A percentile compares a stretch with the other conserved stretches of the same genome.
Conservation (phyloP, 805 yeast genomes). For the Cyberlindnera galapagoensis region DNA sequence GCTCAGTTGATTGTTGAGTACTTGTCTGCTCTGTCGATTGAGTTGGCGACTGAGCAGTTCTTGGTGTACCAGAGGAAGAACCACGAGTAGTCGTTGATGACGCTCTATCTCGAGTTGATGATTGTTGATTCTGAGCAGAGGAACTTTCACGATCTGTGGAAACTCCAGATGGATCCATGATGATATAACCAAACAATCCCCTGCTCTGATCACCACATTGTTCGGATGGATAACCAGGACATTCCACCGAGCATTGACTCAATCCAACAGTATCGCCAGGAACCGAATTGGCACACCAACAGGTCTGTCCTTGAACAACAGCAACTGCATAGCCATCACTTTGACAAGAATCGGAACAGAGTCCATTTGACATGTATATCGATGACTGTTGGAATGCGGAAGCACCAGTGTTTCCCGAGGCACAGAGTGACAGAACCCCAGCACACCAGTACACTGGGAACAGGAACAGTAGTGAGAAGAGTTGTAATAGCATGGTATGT, state of each 20-base stretch:
- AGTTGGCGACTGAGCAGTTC: background rate
- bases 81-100: background rate
- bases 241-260: slow-evolving; percentile 27
- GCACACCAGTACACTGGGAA: too few relatives aligned
- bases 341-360: slow-evolving; percentile 41
- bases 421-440: slow-evolving; percentile 29
- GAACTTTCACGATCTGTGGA: too few relatives aligned
- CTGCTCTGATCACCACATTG: slow-evolving; percentile 34
- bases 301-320: slow-evolving; percentile 40
- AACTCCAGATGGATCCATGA: too few relatives aligned
- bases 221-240: slow-evolving; percentile 41
- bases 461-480: too few relatives aligned
- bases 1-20: background rate
- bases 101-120: too few relatives aligned
- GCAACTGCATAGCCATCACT: slow-evolving; percentile 41
- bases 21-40: background rate
- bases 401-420: slow-evolving; percentile 34
- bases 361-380: slow-evolving; percentile 41
- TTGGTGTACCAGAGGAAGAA: background rate
- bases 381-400: slow-evolving; percentile 4
- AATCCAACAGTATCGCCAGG: slow-evolving; percentile 37
- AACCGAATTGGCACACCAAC: slow-evolving; percentile 56
- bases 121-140: too few relatives aligned
- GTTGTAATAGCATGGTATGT: too few relatives aligned
- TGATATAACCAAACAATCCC: slow-evolving; percentile 50